Evolutionary conservation across 768 basidiomycete genomes (phyloP), one percentile per base, ranked within the genome.

Genomic region (Podaxis sp.): DNA sequence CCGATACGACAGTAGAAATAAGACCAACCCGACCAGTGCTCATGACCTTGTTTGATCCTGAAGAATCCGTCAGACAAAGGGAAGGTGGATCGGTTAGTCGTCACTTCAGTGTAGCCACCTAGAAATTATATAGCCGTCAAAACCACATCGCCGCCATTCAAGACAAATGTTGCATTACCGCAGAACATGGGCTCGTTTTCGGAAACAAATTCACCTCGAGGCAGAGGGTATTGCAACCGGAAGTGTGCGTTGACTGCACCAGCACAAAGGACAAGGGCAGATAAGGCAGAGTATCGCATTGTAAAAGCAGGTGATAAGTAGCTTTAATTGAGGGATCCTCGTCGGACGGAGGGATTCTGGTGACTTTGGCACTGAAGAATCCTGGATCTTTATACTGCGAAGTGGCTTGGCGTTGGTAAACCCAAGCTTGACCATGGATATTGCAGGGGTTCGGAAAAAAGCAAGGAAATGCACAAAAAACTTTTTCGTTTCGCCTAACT

Each of bases 191-290:
- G 76, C 66, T 89, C 86, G 13, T 76, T 68, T 53, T 79, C 77
- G 42, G 84, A 80, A 55, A 83, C 83, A 70, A 93, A 93, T 0
- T 68, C 71, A 0, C 92, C 92, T 61, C 92, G 81, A 38, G 89
- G 86, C 5, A 77, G 70, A 24, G 92, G 92, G 69, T 85, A 93
- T 64, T 86, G 80, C 46, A 95, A 79, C 54, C 84, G 84, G 75
- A 93, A 93, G 73, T 95, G 92, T 17, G 90, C 91, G 51, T 77
- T 75, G 15, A 76, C 84, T 46, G 76, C 73, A 44, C 81, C 71
- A 17, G 79, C 76, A 33, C 83, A 63, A 44, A 53, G 55, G 9
- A 53, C 64, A 61, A 63, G 48, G 24, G 61, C 30, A 33, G 60
- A 28, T 8, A 63, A 3, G 46, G 51, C 19, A 36, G 28, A 28